Base-by-base conservation (phyloP, 1,139 yeast genomes). In the Geotrichum australiense region DNA sequence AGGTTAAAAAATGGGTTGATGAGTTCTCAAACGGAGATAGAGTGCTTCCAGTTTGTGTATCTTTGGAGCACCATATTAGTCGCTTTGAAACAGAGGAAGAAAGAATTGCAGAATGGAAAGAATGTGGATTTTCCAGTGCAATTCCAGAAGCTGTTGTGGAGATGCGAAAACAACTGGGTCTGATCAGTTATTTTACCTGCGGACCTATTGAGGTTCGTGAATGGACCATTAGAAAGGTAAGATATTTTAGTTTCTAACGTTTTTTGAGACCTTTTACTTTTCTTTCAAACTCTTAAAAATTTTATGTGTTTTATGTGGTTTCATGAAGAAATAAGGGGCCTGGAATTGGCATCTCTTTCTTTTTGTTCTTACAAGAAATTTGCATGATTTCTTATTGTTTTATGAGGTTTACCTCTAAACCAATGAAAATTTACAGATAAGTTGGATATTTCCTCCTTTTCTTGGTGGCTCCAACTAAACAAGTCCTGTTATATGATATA, bases 1-100 rank as follows among this genome's bases (percentile, higher is more conserved):
- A 74, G 60, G 83, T 87, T 58, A 78, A 80, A 64, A 83, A 83
- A 66, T 87, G 96, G 96, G 87, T 86, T 56, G 89, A 81, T 61
- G 65, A 70, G 50, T 70, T 74, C 68, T 83, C 94, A 39, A 89
- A 95, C 48, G 95, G 95, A 58, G 95, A 86, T 64, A 63, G 75
- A 48, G 80, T 87, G 51, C 77, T 87, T 49, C 96, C 96, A 54
- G 73, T 87, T 57, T 81, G 94, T 43, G 94, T 87, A 39, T 79
- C 79, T 47, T 71, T 83, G 54, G 96, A 87, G 71, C 93, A 83
- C 62, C 80, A 80, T 65, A 71, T 87, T 56, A 81, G 94, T 31
- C 75, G 71, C 50, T 71, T 86, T 81, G 80, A 67, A 55, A 65
- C 76, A 44, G 86, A 78, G 51, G 94, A 78, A 53, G 94, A 79